A percentile compares a stretch with the other conserved stretches of the same genome.
These are phyloP conservation scores for Whalleya microplaca DNA, from an alignment of 2,329 filamentous ascomycete species.

Conservation along the genomic window DNA sequence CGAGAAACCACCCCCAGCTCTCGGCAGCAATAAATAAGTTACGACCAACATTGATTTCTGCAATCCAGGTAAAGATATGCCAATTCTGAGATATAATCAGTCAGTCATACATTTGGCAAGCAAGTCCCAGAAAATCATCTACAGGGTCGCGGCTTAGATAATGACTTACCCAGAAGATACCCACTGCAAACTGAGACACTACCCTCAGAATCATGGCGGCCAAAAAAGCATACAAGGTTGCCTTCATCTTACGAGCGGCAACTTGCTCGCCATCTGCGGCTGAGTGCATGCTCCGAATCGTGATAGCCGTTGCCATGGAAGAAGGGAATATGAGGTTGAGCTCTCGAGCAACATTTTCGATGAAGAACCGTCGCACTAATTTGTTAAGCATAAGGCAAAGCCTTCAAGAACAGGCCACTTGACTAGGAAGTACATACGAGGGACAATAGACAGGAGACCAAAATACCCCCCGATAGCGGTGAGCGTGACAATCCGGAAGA, in stretches of 20 bases:
- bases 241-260: conserved; percentile 49
- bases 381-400: background rate
- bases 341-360: conserved; percentile 53
- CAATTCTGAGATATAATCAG: conserved; percentile 40
- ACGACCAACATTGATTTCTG: background rate
- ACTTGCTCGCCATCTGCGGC: conserved; percentile 46
- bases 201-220: conserved; percentile 48
- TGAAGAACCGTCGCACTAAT: conserved; percentile 55
- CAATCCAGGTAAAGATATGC: conserved; percentile 41
- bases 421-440: background rate
- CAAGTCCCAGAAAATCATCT: background rate
- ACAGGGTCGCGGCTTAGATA: background rate
- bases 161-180: conserved; percentile 46
- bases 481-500: conserved; percentile 48
- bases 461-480: conserved; percentile 53
- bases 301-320: conserved; percentile 53
- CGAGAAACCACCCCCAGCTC: conserved; percentile 56
- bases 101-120: background rate
- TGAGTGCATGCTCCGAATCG: conserved; percentile 53
- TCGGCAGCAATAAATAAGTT: conserved; percentile 46
- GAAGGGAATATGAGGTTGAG: conserved; percentile 54
- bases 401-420: background rate
- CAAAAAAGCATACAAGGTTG: conserved; percentile 46
- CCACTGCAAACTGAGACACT: conserved; percentile 51
- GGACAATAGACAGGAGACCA: conserved; percentile 50